phyloP scores from a whole-genome alignment of 2,329 filamentous ascomycete genomes.

The Stachybotrys chartarum region DNA sequence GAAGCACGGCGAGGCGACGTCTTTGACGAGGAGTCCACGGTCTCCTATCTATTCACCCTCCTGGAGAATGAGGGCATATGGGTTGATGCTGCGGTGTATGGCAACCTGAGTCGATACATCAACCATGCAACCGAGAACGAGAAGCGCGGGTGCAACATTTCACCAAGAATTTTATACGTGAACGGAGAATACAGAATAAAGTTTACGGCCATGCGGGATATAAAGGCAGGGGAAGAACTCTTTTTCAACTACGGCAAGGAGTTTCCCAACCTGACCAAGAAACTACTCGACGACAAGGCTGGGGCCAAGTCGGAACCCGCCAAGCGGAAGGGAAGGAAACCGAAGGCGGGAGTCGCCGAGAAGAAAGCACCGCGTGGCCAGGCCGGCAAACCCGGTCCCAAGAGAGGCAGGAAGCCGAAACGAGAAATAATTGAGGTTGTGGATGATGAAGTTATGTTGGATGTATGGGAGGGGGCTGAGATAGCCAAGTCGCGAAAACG shows the following conservation, averaged over 20 bases:
- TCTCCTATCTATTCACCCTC: conserved; percentile 58
- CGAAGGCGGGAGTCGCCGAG: conserved; percentile 9
- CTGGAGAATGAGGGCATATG: conserved; percentile 54
- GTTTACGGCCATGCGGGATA: conserved; percentile 60
- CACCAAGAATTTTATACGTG: conserved; percentile 61
- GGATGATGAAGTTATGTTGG: conserved; percentile 10
- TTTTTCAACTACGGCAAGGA: conserved; percentile 76
- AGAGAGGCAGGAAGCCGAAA: conserved; percentile 13
- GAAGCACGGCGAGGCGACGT: conserved; percentile 54
- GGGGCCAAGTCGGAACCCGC: conserved; percentile 18
- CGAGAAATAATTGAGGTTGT: conserved; percentile 10
- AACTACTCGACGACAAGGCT: conserved; percentile 30
- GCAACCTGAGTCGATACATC: conserved; percentile 77
- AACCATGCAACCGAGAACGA: conserved; percentile 60
- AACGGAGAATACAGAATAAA: conserved; percentile 72
- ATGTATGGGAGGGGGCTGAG: conserved; percentile 4
- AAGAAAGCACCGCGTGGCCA: conserved; percentile 9
- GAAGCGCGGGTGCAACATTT: conserved; percentile 51
- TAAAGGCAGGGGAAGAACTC: conserved; percentile 66
- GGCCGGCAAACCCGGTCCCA: conserved; percentile 7
- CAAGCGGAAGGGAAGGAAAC: conserved; percentile 13
- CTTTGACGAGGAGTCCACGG: conserved; percentile 52
- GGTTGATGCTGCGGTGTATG: conserved; percentile 70
- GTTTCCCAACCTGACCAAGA: conserved; percentile 52
- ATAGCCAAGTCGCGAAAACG: conserved; percentile 16